phyloP scores from a whole-genome alignment of 139 green algal species.

The Raphidocelis subcapitata region DNA sequence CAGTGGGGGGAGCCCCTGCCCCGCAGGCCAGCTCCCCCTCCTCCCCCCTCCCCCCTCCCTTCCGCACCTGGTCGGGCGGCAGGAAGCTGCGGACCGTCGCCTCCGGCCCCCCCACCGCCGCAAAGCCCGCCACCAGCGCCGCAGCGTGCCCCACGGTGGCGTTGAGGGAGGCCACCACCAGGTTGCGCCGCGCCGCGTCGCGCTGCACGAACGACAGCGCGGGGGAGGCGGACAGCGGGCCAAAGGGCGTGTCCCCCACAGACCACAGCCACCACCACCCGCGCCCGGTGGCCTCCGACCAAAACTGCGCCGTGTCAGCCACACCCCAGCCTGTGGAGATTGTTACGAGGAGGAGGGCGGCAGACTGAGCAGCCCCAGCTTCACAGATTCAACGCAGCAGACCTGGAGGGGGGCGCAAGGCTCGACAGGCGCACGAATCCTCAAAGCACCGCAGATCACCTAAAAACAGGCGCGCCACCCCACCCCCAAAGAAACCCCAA shows the following conservation, averaged over 20 bases:
- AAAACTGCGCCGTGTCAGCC: constrained; percentile 22
- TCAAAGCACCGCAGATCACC: too few relatives aligned
- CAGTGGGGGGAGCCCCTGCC: too few relatives aligned
- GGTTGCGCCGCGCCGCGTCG: constrained; percentile 16
- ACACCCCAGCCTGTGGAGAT: constrained; percentile 16
- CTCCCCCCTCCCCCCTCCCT: too few relatives aligned
- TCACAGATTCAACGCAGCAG: too few relatives aligned
- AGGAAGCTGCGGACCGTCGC: constrained; percentile 7
- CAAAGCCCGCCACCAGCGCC: constrained; percentile 20
- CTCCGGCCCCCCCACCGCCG: neutral
- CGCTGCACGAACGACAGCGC: constrained; percentile 5
- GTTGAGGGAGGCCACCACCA: constrained; percentile 30
- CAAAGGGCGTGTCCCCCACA: constrained; percentile 34
- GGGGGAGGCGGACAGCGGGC: constrained; percentile 4
- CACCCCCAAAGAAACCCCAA: too few relatives aligned
- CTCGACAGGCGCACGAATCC: too few relatives aligned
- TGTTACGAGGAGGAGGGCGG: neutral
- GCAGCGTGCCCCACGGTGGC: constrained; percentile 18
- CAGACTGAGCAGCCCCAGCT: too few relatives aligned
- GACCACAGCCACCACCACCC: constrained; percentile 33
- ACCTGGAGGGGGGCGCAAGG: too few relatives aligned
- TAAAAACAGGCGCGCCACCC: too few relatives aligned
- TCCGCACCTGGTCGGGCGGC: constrained; percentile 9
- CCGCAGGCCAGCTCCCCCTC: too few relatives aligned
- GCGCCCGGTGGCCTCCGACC: constrained; percentile 25